Evolutionary conservation across 225 moss, liverwort and hornwort species (phyloP).

Genomic region (Neckera pumila): DNA sequence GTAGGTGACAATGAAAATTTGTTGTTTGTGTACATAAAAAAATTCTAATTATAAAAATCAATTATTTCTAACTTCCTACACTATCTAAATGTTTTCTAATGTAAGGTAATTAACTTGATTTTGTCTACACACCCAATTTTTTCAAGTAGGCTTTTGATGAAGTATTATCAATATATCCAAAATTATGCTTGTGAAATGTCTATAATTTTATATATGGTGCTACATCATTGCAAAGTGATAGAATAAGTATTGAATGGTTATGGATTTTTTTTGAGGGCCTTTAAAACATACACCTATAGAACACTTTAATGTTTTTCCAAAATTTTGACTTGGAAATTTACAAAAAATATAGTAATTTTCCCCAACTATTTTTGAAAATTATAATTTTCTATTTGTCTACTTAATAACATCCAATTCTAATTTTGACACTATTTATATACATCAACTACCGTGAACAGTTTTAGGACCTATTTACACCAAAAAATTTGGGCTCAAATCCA

Average conservation of each 20-base stretch:
- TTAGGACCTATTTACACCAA: no score
- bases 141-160: not conserved
- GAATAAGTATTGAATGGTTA: not conserved
- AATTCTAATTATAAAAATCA: no score
- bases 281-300: not conserved
- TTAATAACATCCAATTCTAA: no score
- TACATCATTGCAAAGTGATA: not conserved
- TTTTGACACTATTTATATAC: not conserved
- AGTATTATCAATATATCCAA: not conserved
- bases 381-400: rapidly evolving
- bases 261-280: not conserved
- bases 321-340: not conserved
- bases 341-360: not conserved
- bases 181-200: not conserved
- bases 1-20: not conserved
- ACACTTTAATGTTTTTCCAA: not conserved
- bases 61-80: no score
- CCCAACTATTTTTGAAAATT: not conserved
- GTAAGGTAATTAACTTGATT: not conserved
- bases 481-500: no score
- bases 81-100: no score
- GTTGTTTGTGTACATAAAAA: not conserved
- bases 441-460: not conserved
- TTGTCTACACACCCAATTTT: not conserved
- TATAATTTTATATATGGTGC: not conserved